A percentile compares a stretch with the other conserved stretches of the same genome.
phyloP scores from a whole-genome alignment of 2,329 filamentous ascomycete species.

The Penicillium sp. region DNA sequence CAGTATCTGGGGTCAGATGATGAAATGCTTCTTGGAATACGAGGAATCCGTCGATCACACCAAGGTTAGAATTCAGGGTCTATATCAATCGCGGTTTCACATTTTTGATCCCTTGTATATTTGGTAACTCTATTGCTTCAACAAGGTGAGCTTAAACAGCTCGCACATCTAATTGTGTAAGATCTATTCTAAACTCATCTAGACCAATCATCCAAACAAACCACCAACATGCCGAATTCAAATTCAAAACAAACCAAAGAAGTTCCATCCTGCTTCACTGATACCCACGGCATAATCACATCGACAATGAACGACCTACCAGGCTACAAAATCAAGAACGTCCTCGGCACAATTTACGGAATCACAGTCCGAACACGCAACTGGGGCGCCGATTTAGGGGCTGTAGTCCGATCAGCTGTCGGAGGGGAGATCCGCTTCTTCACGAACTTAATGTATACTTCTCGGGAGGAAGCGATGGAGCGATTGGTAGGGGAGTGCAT shows the following conservation, averaged over 20 bases:
- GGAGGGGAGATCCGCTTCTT: slow-evolving; percentile 63
- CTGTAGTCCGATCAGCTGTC: slow-evolving; percentile 57
- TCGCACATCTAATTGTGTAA: background rate
- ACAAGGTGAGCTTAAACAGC: background rate
- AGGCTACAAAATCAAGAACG: slow-evolving; percentile 58
- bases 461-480: slow-evolving; percentile 59
- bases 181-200: background rate
- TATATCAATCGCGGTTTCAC: background rate
- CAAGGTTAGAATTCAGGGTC: background rate
- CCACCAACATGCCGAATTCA: background rate
- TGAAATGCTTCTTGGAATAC: background rate
- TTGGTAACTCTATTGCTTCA: no score
- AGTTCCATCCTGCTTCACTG: slow-evolving; percentile 53
- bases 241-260: slow-evolving; percentile 9
- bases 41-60: background rate
- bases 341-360: slow-evolving; percentile 61
- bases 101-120: background rate
- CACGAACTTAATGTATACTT: slow-evolving; percentile 59
- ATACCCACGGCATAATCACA: slow-evolving; percentile 62
- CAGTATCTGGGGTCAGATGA: background rate
- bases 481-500: slow-evolving; percentile 59
- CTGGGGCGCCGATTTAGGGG: slow-evolving; percentile 56
- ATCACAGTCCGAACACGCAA: slow-evolving; percentile 60
- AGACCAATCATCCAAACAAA: background rate
- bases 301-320: slow-evolving; percentile 65